Conservation (phyloP, 352 stramenopile species). For the Pythium phragmiticola region DNA sequence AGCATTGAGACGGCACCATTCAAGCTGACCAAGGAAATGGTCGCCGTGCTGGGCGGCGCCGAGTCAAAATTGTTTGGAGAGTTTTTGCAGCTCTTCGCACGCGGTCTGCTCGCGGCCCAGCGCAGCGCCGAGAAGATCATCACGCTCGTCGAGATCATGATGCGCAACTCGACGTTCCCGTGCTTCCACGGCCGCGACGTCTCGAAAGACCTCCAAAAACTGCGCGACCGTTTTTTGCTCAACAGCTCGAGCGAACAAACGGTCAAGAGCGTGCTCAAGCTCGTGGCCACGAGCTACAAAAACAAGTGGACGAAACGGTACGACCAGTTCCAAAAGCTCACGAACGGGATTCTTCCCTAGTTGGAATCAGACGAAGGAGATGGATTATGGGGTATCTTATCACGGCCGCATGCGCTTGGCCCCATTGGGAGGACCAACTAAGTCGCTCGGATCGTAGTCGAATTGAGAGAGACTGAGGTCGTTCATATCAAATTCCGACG, state of each 20-base stretch:
- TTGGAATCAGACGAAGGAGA: background rate
- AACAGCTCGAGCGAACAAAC: conserved; percentile 87
- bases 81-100: conserved; percentile 81
- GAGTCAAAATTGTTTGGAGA: conserved; percentile 84
- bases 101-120: conserved; percentile 79
- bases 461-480: conserved; percentile 85
- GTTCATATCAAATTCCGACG: conserved; percentile 66
- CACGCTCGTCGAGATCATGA: conserved; percentile 77
- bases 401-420: conserved; percentile 47
- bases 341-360: conserved; percentile 83
- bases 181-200: conserved; percentile 87
- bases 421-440: conserved; percentile 22
- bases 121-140: conserved; percentile 65
- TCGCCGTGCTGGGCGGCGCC: conserved; percentile 94
- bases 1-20: conserved; percentile 96
- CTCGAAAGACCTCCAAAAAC: conserved; percentile 78
- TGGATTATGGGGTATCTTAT: conserved; percentile 3
- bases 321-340: conserved; percentile 94
- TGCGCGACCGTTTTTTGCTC: conserved; percentile 84
- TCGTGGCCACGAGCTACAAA: conserved; percentile 93
- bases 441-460: conserved; percentile 63
- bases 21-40: conserved; percentile 97
- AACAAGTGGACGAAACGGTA: conserved; percentile 98
- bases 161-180: conserved; percentile 78
- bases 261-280: conserved; percentile 85